Percentiles rank a stretch among this genome's conserved stretches.
These are phyloP conservation scores for Conticribra guillardii DNA, from an alignment of 108 stramenopile species.

Conservation along the genomic window DNA sequence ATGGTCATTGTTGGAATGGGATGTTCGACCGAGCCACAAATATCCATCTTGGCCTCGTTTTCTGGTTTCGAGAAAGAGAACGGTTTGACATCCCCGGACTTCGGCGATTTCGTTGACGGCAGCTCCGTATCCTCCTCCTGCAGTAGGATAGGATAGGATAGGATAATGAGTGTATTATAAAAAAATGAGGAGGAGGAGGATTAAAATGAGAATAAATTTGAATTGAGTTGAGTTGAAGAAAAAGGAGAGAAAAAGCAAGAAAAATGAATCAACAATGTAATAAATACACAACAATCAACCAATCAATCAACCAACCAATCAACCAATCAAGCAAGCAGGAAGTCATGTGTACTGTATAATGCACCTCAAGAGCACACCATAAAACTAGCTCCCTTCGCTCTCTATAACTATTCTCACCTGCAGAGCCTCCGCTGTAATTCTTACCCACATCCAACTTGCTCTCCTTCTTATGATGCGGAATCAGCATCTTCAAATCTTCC, in stretches of 20 bases:
- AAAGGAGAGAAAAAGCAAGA: too few species aligned
- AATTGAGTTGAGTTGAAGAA: too few species aligned
- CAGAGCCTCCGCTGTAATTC: conserved; percentile 15
- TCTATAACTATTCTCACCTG: not conserved
- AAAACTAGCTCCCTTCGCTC: too few species aligned
- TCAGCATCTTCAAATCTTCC: conserved; percentile 93
- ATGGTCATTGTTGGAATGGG: conserved; percentile 37
- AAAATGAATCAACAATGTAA: too few species aligned
- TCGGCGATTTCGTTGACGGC: conserved; percentile 97
- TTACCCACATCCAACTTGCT: conserved; percentile 88
- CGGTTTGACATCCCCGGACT: conserved; percentile 93
- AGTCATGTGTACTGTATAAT: too few species aligned
- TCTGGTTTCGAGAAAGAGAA: conserved; percentile 94
- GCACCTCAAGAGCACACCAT: too few species aligned
- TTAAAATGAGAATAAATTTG: too few species aligned
- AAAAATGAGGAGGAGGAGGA: not conserved
- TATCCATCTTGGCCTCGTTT: conserved; percentile 96
- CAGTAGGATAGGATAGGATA: not conserved
- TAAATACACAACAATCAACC: too few species aligned
- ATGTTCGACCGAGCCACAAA: conserved; percentile 89
- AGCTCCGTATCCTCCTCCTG: conserved; percentile 61
- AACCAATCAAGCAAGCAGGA: too few species aligned
- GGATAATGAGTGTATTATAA: not conserved
- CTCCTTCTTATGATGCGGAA: conserved; percentile 99
- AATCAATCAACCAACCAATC: too few species aligned